Conservation (phyloP, 768 basidiomycete genomes). For the Leccinum fibrillosum region DNA sequence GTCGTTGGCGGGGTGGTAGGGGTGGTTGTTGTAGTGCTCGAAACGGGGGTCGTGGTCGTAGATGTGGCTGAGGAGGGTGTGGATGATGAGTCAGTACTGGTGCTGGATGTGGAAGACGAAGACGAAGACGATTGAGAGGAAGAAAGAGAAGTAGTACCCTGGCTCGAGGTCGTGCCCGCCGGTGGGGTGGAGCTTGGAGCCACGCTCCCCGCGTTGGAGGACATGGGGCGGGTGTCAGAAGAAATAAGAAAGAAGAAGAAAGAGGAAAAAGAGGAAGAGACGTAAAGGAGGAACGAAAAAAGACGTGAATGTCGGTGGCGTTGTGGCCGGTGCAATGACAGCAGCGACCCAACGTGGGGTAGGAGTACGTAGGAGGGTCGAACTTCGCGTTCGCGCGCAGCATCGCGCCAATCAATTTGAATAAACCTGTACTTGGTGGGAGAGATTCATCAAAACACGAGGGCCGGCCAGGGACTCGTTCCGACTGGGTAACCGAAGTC, state of each 20-base stretch:
- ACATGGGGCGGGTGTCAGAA: slow-evolving; percentile 14
- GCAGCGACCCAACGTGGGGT: not conserved
- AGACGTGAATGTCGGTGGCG: not conserved
- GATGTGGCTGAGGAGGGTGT: slow-evolving; percentile 4
- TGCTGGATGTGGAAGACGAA: not conserved
- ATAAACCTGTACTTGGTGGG: slow-evolving; percentile 3
- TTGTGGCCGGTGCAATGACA: not conserved
- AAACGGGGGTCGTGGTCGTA: not conserved
- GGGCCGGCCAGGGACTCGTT: not conserved
- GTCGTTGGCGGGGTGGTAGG: slow-evolving; percentile 5
- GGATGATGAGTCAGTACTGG: slow-evolving; percentile 17
- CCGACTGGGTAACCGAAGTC: not conserved
- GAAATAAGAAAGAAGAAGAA: not conserved
- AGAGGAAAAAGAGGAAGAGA: not conserved
- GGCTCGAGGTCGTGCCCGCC: slow-evolving; percentile 1
- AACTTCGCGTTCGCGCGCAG: not conserved
- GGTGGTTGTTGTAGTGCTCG: slow-evolving; percentile 3
- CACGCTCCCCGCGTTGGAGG: not conserved
- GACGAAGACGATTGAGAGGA: slow-evolving; percentile 2
- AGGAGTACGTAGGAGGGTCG: not conserved
- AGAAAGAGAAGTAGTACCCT: slow-evolving; percentile 19
- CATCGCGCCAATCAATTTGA: slow-evolving; percentile 4
- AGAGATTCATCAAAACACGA: slow-evolving; percentile 3
- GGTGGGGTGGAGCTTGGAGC: not conserved
- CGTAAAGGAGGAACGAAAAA: slow-evolving; percentile 2